Base-by-base conservation (phyloP, 768 basidiomycete genomes). In the Tricholoma bakamatsutake region DNA sequence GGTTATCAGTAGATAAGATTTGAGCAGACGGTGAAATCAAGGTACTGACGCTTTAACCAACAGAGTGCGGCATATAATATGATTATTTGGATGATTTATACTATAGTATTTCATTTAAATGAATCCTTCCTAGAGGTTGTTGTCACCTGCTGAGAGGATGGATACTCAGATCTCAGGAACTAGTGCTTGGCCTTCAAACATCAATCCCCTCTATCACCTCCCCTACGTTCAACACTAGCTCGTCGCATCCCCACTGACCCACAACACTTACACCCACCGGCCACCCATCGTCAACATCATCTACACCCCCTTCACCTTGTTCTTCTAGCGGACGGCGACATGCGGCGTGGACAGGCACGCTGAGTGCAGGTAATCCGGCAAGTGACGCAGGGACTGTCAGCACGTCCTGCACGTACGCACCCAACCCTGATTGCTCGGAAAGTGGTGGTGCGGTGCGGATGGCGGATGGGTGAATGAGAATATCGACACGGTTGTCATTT, bases 321-420 rank as follows among this genome's bases (percentile, higher is more conserved):
- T 30, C 27, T n/a, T 6, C 27, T 3, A 3, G 3, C 8, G n/a
- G 5, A 7, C 27, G 30, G n/a, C 8, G 69, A 68, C 27, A 47
- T n/a, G 50, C 21, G 6, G 28, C 34, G 7, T 49, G 61, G 21
- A 66, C 67, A 0, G 93, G 93, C 0, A 98, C 78, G 53, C 77
- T 87, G 42, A 98, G 62, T 0, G 88, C 90, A 0, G 95, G 93
- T 13, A 98, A 63, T 0, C 96, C 94, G 0, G 91, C 94, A 34
- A 99, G 73, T 0, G 90, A 93, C 4, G 93, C 94, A 0, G 94
- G 93, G 0, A 95, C 91, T 0, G 93, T 96, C 58, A 98, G 73
- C 5, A 96, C 82, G 59, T 98, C 95, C 64, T 98, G 95, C 8
- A 90, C 80, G 65, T 98, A 98, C 31, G 82, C 76, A 43, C 79